A percentile compares a stretch with the other conserved stretches of the same genome.
phyloP scores from a whole-genome alignment of 768 basidiomycete genomes.

The Leccinellum albellum region DNA sequence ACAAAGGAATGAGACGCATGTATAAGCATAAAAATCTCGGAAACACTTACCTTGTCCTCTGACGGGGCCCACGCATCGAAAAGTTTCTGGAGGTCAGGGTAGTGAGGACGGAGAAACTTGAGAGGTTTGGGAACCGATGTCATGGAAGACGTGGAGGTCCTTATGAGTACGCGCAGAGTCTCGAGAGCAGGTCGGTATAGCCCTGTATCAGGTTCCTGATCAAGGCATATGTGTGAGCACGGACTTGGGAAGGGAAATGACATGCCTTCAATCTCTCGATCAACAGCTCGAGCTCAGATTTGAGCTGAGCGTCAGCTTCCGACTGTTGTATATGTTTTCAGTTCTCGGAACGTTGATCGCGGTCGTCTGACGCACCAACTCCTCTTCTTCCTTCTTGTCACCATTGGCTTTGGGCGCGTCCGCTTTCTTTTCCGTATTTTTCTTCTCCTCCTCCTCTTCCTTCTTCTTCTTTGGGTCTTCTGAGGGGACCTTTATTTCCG shows the following conservation, averaged over 20 bases:
- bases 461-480: constrained; percentile 76
- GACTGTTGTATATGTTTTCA: constrained; percentile 47
- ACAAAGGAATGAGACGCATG: constrained; percentile 4
- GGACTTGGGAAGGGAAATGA: neutral
- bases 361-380: constrained; percentile 59
- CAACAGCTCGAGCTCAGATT: constrained; percentile 94
- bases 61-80: constrained; percentile 81
- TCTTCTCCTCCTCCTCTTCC: constrained; percentile 40
- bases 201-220: constrained; percentile 80
- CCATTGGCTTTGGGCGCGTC: constrained; percentile 55
- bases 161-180: constrained; percentile 87
- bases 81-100: constrained; percentile 77
- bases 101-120: constrained; percentile 95
- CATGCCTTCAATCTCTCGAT: constrained; percentile 87
- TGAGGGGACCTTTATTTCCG: constrained; percentile 60
- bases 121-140: constrained; percentile 98
- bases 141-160: constrained; percentile 98
- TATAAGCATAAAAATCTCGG: neutral
- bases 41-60: constrained; percentile 52
- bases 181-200: constrained; percentile 90
- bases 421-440: constrained; percentile 46
- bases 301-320: constrained; percentile 92
- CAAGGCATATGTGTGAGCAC: constrained; percentile 14
- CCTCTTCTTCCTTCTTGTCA: constrained; percentile 56
- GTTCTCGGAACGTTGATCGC: constrained; percentile 7